Percentiles rank a stretch among this genome's conserved stretches.
phyloP scores from a whole-genome alignment of 768 basidiomycete genomes.

The Suillus hirtellus region DNA sequence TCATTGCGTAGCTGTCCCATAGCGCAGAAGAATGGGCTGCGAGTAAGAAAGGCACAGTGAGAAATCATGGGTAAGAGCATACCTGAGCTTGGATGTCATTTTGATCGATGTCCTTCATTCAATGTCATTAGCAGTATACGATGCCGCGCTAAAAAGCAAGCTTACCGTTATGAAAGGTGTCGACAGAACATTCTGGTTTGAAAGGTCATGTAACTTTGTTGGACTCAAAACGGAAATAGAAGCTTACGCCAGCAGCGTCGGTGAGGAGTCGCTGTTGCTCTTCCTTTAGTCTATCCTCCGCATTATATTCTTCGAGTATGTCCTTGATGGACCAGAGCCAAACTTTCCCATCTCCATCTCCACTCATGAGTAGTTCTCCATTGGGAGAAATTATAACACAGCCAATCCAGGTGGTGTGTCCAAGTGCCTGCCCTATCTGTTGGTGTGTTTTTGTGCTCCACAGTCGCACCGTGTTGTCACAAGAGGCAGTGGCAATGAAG shows the following conservation, averaged over 20 bases:
- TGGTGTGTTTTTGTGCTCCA: constrained; percentile 18
- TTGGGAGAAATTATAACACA: constrained; percentile 1
- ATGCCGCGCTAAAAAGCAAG: background rate
- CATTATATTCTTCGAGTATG: background rate
- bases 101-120: background rate
- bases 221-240: background rate
- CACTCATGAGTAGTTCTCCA: constrained; percentile 11
- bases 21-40: background rate
- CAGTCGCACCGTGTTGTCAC: constrained; percentile 30
- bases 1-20: background rate
- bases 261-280: background rate
- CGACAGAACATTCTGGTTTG: background rate
- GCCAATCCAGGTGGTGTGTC: background rate
- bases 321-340: background rate
- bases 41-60: background rate
- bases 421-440: background rate
- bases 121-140: background rate
- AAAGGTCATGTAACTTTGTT: too few relatives aligned
- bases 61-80: background rate
- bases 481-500: constrained; percentile 31
- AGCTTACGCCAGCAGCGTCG: background rate
- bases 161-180: background rate
- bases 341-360: constrained; percentile 13
- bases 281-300: background rate
- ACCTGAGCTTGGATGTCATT: background rate